Evolutionary conservation across 2,329 filamentous ascomycete species (phyloP).

Genomic region (Pseudogymnoascus sp.): DNA sequence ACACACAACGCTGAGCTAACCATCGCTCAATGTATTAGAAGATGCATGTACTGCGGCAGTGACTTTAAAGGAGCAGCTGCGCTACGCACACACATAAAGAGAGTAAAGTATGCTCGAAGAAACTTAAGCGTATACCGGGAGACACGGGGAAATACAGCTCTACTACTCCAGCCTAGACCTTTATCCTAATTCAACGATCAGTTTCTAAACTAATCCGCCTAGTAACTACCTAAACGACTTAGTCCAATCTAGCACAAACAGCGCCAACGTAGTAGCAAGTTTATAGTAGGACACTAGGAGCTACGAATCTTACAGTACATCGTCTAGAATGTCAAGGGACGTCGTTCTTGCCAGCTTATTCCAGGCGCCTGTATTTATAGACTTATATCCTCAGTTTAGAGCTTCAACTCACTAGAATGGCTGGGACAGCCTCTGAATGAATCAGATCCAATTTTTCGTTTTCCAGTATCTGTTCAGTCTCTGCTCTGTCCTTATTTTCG

Average conservation of each 20-base stretch:
- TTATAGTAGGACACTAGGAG: too few species aligned
- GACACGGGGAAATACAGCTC: constrained; percentile 4
- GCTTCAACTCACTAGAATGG: too few species aligned
- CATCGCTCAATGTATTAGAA: constrained; percentile 17
- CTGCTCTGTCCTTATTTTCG: too few species aligned
- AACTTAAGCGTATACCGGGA: constrained; percentile 10
- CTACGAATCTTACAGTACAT: not conserved
- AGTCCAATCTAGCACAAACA: too few species aligned
- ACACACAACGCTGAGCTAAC: constrained; percentile 16
- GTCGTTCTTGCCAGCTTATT: not conserved
- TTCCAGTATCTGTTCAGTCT: too few species aligned
- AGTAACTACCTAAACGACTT: too few species aligned
- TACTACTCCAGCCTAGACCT: not conserved
- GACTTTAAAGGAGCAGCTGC: constrained; percentile 11
- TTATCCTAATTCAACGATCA: too few species aligned
- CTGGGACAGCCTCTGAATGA: too few species aligned
- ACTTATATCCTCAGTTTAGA: too few species aligned
- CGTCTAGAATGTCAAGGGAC: not conserved
- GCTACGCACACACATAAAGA: constrained; percentile 18
- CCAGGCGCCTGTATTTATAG: not conserved
- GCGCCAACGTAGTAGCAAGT: too few species aligned
- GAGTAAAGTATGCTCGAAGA: constrained; percentile 8
- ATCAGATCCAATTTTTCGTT: too few species aligned
- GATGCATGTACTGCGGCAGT: constrained; percentile 19
- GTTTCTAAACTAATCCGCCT: too few species aligned